Evolutionary conservation across 1,284 basidiomycete species (phyloP), one percentile per base, ranked within the genome.

Genomic region (Cryptococcus wingfieldii): DNA sequence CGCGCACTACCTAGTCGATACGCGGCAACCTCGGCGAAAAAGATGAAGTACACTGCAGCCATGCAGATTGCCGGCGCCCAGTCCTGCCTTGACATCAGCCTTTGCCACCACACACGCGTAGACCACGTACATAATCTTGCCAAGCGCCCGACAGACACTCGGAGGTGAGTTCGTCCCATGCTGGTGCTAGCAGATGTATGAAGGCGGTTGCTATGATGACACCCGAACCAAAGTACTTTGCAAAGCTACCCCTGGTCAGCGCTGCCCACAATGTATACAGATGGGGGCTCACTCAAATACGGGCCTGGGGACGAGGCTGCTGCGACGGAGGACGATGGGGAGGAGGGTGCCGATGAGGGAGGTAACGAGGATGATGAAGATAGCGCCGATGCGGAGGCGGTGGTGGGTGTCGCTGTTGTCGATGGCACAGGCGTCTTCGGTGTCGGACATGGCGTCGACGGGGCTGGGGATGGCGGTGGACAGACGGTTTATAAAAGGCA

Each of bases 201-300:
- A 93, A 92, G 0, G 87, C 87, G 1, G 95, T 98, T 0, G 91
- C 91, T 61, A 98, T 89, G 70, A 94, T 93, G 58, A 95, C 89
- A 31, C 90, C 91, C 8, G 90, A 92, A 47, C 95, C 95, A 77
- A 97, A 97, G 78, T 89, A 98, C 77, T 95, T 96, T 31, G 89
- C 88, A 70, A 95, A 54, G 14, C 59, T 55, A 9, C 6, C 4
- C 28, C 2, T 18, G 14, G 37, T 19, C 31, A 41, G 34, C 5
- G 42, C 38, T 14, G 19, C 7, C 44, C 19, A 46, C 27, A 10
- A 23, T 19, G 18, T 27, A 23, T 16, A 16, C 4, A n/a, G 12
- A 45, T 9, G 16, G 43, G n/a, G 16, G 79, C 87, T 56, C 55
- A 90, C 88, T 93, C 86, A 63, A 89, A 92, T 2, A 86, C 77